phyloP scores from a whole-genome alignment of 768 basidiomycete genomes.

The Mycena kentingensis region DNA sequence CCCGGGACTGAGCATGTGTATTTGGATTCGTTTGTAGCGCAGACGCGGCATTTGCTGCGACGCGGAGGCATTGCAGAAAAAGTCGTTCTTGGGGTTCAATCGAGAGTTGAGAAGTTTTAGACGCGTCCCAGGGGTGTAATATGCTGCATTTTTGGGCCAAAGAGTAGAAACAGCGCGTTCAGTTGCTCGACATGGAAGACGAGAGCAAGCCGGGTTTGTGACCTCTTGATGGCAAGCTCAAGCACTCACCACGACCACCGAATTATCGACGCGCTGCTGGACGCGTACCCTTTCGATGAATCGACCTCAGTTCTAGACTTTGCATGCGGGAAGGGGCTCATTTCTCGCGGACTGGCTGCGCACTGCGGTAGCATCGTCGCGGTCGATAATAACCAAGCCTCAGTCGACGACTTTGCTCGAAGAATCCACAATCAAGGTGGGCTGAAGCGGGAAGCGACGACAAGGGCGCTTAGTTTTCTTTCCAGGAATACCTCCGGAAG shows the following conservation, averaged over 20 bases:
- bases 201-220: neutral
- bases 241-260: neutral
- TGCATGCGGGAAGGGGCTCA: constrained; percentile 71
- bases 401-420: constrained; percentile 68
- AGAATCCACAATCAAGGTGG: constrained; percentile 53
- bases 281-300: constrained; percentile 52
- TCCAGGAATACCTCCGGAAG: constrained; percentile 53
- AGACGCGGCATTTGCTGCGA: constrained; percentile 59
- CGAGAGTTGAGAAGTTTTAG: too few species aligned
- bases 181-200: neutral
- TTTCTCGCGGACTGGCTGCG: constrained; percentile 62
- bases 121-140: too few species aligned
- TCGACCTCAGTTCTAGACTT: constrained; percentile 67
- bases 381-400: constrained; percentile 72
- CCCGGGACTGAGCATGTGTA: constrained; percentile 63
- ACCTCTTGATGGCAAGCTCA: constrained; percentile 7
- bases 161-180: too few species aligned
- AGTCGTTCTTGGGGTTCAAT: too few species aligned
- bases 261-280: constrained; percentile 32
- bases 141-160: too few species aligned
- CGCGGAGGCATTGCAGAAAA: constrained; percentile 44
- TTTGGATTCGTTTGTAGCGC: constrained; percentile 54
- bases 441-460: neutral
- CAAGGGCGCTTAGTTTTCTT: neutral
- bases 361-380: constrained; percentile 67